Percentiles rank a stretch among this genome's conserved stretches.
Conservation (phyloP, 2,329 filamentous ascomycete genomes). For the Macrophomina phaseolina region DNA sequence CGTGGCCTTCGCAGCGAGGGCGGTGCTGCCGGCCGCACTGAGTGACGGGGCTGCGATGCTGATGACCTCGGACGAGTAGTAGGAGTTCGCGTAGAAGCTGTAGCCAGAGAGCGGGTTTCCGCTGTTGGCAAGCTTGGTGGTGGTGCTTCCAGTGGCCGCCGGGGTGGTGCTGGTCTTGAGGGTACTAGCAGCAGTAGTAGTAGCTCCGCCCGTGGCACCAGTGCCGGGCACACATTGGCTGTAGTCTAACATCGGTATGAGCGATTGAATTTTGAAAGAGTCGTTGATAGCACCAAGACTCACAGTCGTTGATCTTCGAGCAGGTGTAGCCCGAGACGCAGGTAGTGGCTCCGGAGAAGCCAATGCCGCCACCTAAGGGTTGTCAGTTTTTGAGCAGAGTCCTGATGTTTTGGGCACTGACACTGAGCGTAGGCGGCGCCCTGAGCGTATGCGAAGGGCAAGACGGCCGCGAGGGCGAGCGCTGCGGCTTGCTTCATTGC, state of each 20-base stretch:
- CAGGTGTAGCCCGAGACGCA: constrained; percentile 32
- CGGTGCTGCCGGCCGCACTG: constrained; percentile 47
- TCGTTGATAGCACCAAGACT: not conserved
- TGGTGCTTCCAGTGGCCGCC: constrained; percentile 21
- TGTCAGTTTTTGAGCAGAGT: not conserved
- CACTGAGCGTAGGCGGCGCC: constrained; percentile 24
- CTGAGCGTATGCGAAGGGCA: constrained; percentile 17
- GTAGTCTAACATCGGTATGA: constrained; percentile 30
- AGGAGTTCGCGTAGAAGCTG: constrained; percentile 58
- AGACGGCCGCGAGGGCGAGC: constrained; percentile 21
- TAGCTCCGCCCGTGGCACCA: constrained; percentile 29
- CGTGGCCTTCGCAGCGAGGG: constrained; percentile 57
- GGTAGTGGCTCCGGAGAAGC: constrained; percentile 21
- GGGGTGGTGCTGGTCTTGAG: constrained; percentile 31
- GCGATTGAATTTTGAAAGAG: not conserved
- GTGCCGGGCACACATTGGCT: constrained; percentile 34
- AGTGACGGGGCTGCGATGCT: constrained; percentile 67
- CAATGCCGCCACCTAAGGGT: constrained; percentile 16
- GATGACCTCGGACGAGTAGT: constrained; percentile 60
- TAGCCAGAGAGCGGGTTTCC: constrained; percentile 57
- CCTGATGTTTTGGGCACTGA: not conserved
- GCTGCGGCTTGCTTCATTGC: constrained; percentile 18
- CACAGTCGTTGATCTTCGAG: constrained; percentile 32
- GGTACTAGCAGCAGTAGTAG: constrained; percentile 30
- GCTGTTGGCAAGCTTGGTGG: constrained; percentile 28